Evolutionary conservation across 768 basidiomycete species (phyloP).

Genomic region (Rhizopogon vulgaris): DNA sequence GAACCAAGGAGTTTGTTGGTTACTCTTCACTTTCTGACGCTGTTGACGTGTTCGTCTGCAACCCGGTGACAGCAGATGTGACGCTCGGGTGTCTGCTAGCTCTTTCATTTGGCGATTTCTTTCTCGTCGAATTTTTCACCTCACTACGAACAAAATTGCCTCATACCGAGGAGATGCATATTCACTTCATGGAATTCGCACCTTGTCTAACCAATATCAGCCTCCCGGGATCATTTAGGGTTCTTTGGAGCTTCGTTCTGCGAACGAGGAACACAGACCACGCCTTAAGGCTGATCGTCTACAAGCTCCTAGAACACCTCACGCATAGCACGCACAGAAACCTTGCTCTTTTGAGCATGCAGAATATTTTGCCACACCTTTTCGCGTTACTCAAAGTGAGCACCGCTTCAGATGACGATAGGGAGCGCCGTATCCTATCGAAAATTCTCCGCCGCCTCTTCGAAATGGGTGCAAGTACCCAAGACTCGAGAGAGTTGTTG

Average conservation of each 20-base stretch:
- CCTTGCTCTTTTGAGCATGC: slow-evolving; percentile 55
- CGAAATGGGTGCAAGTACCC: slow-evolving; percentile 67
- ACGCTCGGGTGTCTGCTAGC: slow-evolving; percentile 64
- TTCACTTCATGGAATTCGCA: slow-evolving; percentile 34
- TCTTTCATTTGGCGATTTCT: slow-evolving; percentile 61
- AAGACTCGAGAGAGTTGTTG: slow-evolving; percentile 60
- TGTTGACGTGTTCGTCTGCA: slow-evolving; percentile 43
- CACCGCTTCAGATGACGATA: slow-evolving; percentile 22
- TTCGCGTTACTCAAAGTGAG: slow-evolving; percentile 28
- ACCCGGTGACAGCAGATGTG: slow-evolving; percentile 41
- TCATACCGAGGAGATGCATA: slow-evolving; percentile 36
- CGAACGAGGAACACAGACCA: slow-evolving; percentile 29
- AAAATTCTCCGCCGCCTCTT: slow-evolving; percentile 64
- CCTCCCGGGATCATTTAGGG: slow-evolving; percentile 54
- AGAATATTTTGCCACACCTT: slow-evolving; percentile 46
- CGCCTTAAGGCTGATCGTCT: slow-evolving; percentile 45
- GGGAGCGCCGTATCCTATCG: slow-evolving; percentile 50
- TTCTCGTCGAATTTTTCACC: slow-evolving; percentile 48
- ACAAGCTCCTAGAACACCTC: slow-evolving; percentile 60
- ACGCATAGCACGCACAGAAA: slow-evolving; percentile 61
- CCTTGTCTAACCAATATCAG: slow-evolving; percentile 42
- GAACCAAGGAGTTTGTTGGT: slow-evolving; percentile 41
- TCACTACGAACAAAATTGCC: slow-evolving; percentile 30
- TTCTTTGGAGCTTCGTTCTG: slow-evolving; percentile 48
- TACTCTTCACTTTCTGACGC: slow-evolving; percentile 61